These are phyloP conservation scores for Posidonia australis DNA, from an alignment of 106 monocot species.

Conservation along the genomic window DNA sequence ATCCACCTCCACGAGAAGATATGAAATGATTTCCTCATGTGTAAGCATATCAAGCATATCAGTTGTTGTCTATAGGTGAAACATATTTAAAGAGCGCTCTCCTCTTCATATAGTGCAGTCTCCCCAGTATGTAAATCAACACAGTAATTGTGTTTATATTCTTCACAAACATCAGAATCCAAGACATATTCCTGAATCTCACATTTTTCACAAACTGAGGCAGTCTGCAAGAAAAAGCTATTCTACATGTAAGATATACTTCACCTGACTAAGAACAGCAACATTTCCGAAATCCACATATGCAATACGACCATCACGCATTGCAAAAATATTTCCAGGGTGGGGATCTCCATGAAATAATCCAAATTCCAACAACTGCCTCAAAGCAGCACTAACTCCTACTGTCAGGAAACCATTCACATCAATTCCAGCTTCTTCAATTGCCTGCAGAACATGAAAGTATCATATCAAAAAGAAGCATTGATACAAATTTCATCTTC, in stretches of 20 bases:
- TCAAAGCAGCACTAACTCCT: conserved; percentile 93
- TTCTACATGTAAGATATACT: conserved; percentile 3
- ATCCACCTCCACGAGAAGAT: too few relatives aligned
- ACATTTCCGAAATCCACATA: conserved; percentile 99
- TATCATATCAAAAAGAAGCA: neutral
- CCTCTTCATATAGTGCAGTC: too few relatives aligned
- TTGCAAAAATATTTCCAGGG: conserved; percentile 99
- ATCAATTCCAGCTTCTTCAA: conserved; percentile 86
- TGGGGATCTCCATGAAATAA: conserved; percentile 99
- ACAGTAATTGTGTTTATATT: too few relatives aligned
- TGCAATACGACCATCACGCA: conserved; percentile 98
- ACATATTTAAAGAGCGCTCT: too few relatives aligned
- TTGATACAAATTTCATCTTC: neutral
- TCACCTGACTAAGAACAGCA: conserved; percentile 95
- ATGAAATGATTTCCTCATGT: too few relatives aligned
- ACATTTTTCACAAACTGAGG: neutral
- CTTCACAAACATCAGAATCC: too few relatives aligned
- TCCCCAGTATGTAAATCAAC: too few relatives aligned
- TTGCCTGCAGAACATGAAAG: conserved; percentile 36
- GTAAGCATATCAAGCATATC: too few relatives aligned
- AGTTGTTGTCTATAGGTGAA: too few relatives aligned
- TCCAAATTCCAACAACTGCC: conserved; percentile 96
- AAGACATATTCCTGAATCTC: too few relatives aligned
- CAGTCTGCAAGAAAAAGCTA: neutral
- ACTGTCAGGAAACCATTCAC: conserved; percentile 85